These are phyloP conservation scores for Liquidambar formosana DNA, from an alignment of 164 flowering plant species.

Conservation along the genomic window DNA sequence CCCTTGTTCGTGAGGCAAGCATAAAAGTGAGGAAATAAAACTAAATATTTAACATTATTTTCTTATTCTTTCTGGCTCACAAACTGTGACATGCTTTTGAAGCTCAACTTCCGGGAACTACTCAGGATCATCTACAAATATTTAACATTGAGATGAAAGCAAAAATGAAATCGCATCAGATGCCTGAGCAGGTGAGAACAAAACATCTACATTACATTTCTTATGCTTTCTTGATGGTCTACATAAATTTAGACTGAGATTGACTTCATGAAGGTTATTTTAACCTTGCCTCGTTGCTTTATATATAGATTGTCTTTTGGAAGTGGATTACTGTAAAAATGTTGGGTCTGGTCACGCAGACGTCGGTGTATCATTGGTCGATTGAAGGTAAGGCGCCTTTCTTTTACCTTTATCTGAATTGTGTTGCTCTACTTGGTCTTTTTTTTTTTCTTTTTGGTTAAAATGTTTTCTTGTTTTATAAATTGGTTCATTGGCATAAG, in stretches of 20 bases:
- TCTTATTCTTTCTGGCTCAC: conserved; percentile 12
- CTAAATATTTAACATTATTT: no score
- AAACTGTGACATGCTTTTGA: conserved; percentile 28
- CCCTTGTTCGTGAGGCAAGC: no score
- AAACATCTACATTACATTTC: not conserved
- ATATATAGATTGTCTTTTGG: conserved; percentile 86
- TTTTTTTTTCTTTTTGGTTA: not conserved
- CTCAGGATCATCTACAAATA: conserved; percentile 95
- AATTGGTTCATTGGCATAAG: not conserved
- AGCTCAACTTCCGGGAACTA: conserved; percentile 97
- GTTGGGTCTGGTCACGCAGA: conserved; percentile 94
- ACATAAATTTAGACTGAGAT: not conserved
- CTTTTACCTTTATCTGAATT: not conserved
- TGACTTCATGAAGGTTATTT: not conserved
- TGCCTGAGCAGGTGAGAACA: conserved; percentile 90
- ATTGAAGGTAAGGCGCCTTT: conserved; percentile 66
- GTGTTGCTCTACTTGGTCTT: not conserved
- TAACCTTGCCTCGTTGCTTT: conserved; percentile 5
- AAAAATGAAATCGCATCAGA: conserved; percentile 95
- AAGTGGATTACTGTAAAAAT: conserved; percentile 91
- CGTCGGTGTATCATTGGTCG: conserved; percentile 96
- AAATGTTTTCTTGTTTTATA: not conserved
- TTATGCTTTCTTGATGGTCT: not conserved
- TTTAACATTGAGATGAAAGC: conserved; percentile 96
- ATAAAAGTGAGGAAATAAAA: no score